phyloP scores from a whole-genome alignment of 208 protist genomes.

The Entamoeba histolytica region DNA sequence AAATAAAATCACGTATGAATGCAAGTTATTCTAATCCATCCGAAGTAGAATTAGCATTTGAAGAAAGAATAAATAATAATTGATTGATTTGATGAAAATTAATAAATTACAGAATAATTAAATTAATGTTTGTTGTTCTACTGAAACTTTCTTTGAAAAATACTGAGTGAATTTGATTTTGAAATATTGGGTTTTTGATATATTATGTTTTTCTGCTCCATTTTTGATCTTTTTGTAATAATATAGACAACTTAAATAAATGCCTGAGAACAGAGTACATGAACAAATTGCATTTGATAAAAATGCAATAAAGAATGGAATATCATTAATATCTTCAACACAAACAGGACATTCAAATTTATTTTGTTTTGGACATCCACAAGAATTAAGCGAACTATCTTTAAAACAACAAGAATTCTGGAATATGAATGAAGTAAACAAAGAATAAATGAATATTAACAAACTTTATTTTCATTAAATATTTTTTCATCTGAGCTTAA shows the following conservation, averaged over 20 bases:
- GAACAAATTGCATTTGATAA: not conserved
- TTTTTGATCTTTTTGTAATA: not conserved
- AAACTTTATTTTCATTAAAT: not conserved
- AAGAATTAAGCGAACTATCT: not conserved
- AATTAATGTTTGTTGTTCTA: no score
- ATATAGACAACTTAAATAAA: not conserved
- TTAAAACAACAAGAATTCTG: not conserved
- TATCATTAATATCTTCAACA: not conserved
- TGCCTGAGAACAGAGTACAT: not conserved
- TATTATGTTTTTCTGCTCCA: not conserved
- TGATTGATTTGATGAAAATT: not conserved
- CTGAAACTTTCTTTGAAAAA: no score
- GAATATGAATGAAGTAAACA: no score
- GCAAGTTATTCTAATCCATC: not conserved
- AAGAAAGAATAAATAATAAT: not conserved
- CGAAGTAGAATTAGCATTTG: not conserved
- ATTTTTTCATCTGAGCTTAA: not conserved
- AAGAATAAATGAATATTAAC: no score
- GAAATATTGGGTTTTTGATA: not conserved
- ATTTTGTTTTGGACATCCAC: not conserved
- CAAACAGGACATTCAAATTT: not conserved
- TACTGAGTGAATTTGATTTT: not conserved
- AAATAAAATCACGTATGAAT: not conserved
- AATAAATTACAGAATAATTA: no score
- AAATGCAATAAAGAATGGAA: not conserved